These are phyloP conservation scores for Simmondsia chinensis DNA, from an alignment of 148 eudicot species.

Conservation along the genomic window DNA sequence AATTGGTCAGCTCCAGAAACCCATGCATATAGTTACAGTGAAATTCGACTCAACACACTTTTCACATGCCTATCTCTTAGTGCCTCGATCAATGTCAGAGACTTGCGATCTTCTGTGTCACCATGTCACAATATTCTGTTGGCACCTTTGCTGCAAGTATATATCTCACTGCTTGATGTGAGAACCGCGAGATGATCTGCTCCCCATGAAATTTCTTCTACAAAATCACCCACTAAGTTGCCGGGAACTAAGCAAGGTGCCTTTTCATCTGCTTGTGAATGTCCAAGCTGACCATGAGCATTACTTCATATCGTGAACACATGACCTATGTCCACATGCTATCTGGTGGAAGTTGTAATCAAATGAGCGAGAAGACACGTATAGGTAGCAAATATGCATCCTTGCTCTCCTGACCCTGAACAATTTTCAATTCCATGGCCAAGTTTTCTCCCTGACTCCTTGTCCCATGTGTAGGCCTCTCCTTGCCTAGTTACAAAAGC, in stretches of 20 bases:
- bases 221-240: constrained; percentile 63
- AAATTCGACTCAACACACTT: constrained; percentile 59
- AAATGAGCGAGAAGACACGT: constrained; percentile 50
- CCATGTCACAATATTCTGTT: constrained; percentile 75
- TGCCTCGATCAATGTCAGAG: constrained; percentile 62
- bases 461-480: constrained; percentile 90
- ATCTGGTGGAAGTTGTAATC: constrained; percentile 60
- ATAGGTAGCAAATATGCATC: constrained; percentile 52
- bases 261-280: constrained; percentile 54
- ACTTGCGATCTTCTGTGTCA: constrained; percentile 52
- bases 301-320: constrained; percentile 69
- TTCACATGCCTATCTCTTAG: constrained; percentile 60
- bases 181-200: constrained; percentile 53
- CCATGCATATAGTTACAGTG: constrained; percentile 67
- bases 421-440: constrained; percentile 73
- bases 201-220: constrained; percentile 74
- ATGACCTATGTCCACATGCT: constrained; percentile 75
- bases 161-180: constrained; percentile 75
- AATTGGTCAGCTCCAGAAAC: constrained; percentile 74
- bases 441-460: constrained; percentile 79
- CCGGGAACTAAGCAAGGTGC: constrained; percentile 63
- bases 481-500: constrained; percentile 84
- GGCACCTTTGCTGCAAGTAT: constrained; percentile 73
- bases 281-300: constrained; percentile 60
- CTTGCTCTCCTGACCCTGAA: constrained; percentile 63